Percentiles rank a stretch among this genome's conserved stretches.
Conservation (phyloP, 2,329 filamentous ascomycete species). For the Fusarium tanahbumbuense region DNA sequence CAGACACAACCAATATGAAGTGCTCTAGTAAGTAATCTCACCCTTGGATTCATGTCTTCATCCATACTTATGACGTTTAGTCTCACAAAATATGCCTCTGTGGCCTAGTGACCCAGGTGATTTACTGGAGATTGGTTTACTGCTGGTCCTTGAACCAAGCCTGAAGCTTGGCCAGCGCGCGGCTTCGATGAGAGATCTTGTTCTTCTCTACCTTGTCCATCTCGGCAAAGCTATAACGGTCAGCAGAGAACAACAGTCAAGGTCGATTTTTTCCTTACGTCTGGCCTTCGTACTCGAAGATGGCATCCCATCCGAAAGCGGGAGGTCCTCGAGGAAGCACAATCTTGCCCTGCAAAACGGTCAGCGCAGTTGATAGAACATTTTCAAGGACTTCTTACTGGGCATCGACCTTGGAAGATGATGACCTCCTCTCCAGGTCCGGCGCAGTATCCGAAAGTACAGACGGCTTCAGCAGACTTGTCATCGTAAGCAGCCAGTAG, state of each 20-base stretch:
- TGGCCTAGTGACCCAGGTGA: background rate
- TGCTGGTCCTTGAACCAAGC: constrained; percentile 74
- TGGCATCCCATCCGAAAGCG: constrained; percentile 93
- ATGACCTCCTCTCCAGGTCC: constrained; percentile 87
- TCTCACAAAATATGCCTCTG: constrained; percentile 34
- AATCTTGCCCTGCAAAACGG: constrained; percentile 72
- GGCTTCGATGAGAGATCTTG: constrained; percentile 88
- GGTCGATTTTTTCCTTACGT: constrained; percentile 65
- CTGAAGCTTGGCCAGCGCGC: constrained; percentile 87
- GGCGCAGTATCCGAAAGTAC: constrained; percentile 91
- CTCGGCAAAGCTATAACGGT: constrained; percentile 77
- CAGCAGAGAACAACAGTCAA: background rate
- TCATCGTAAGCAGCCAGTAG: constrained; percentile 89
- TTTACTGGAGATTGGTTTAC: background rate
- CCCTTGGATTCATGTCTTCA: background rate
- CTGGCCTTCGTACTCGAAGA: constrained; percentile 92
- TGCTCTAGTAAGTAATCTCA: constrained; percentile 70
- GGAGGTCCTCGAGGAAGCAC: constrained; percentile 84
- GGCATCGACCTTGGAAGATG: constrained; percentile 90
- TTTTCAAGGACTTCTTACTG: constrained; percentile 61
- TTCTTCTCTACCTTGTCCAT: constrained; percentile 94
- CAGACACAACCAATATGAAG: constrained; percentile 81
- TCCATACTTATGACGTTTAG: constrained; percentile 23
- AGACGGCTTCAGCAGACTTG: constrained; percentile 92
- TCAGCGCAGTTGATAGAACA: background rate